Percentiles rank a stretch among this genome's conserved stretches.
Conservation (phyloP, 2,329 filamentous ascomycete genomes). For the Periglandula ipomoeae region DNA sequence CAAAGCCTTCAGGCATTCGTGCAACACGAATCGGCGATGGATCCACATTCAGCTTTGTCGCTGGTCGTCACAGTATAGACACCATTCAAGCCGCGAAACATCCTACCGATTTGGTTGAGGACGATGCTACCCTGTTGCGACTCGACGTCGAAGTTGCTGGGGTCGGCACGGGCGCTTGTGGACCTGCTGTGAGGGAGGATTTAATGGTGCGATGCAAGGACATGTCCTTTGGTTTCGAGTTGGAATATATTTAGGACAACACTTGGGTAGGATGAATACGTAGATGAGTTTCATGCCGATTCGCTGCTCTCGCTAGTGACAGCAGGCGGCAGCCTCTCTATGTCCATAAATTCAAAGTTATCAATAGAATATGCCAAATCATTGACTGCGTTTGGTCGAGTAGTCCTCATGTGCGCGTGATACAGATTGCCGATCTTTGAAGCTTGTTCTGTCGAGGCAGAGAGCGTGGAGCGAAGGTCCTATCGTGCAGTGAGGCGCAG, state of each 20-base stretch:
- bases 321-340: too few species aligned
- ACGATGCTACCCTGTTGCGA: constrained; percentile 34
- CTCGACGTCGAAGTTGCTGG: constrained; percentile 38
- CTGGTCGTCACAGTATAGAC: constrained; percentile 40
- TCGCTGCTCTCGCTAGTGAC: too few species aligned
- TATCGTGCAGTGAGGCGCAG: too few species aligned
- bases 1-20: constrained; percentile 11
- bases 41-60: constrained; percentile 41
- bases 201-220: constrained; percentile 31
- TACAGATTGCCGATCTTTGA: too few species aligned
- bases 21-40: constrained; percentile 12
- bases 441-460: too few species aligned
- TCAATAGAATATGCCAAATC: too few species aligned
- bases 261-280: too few species aligned
- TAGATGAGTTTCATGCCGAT: too few species aligned
- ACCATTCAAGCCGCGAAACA: constrained; percentile 51
- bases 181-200: constrained; percentile 37
- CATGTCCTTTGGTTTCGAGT: constrained; percentile 30
- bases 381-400: too few species aligned
- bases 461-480: too few species aligned
- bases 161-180: constrained; percentile 40
- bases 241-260: constrained; percentile 20
- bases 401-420: too few species aligned
- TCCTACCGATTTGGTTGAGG: constrained; percentile 50
- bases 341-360: too few species aligned